Percentiles rank a stretch among this genome's conserved stretches.
Conservation (phyloP, 2,329 filamentous ascomycete genomes). For the Cytospora piceae region DNA sequence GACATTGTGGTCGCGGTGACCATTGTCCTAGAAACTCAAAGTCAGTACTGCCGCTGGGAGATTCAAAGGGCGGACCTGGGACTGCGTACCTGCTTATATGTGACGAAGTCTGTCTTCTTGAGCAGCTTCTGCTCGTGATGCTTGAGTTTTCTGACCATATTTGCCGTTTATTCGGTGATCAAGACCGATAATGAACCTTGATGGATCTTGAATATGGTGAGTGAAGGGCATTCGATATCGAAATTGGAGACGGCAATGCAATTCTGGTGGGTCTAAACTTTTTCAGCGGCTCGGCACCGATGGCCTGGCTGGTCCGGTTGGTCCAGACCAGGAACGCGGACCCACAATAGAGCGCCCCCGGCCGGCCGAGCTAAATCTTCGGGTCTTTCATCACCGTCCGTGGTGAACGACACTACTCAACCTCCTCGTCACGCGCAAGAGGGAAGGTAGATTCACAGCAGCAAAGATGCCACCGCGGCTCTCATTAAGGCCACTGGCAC, state of each 20-base stretch:
- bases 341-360: neutral
- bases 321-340: neutral
- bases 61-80: neutral
- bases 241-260: neutral
- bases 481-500: constrained; percentile 27
- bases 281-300: constrained; percentile 26
- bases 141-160: constrained; percentile 94
- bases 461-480: constrained; percentile 28
- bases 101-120: constrained; percentile 90
- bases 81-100: constrained; percentile 69
- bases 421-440: constrained; percentile 1
- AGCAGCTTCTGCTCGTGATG: constrained; percentile 96
- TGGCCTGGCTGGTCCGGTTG: constrained; percentile 7
- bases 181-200: neutral
- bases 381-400: neutral
- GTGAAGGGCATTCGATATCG: constrained; percentile 24
- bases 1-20: constrained; percentile 81
- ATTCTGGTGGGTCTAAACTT: constrained; percentile 32
- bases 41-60: constrained; percentile 1
- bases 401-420: neutral
- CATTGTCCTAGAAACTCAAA: constrained; percentile 59
- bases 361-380: constrained; percentile 29
- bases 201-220: neutral
- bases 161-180: constrained; percentile 34
- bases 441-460: constrained; percentile 7